These are phyloP conservation scores for Lactarius vividus DNA, from an alignment of 768 basidiomycete species.

Conservation along the genomic window DNA sequence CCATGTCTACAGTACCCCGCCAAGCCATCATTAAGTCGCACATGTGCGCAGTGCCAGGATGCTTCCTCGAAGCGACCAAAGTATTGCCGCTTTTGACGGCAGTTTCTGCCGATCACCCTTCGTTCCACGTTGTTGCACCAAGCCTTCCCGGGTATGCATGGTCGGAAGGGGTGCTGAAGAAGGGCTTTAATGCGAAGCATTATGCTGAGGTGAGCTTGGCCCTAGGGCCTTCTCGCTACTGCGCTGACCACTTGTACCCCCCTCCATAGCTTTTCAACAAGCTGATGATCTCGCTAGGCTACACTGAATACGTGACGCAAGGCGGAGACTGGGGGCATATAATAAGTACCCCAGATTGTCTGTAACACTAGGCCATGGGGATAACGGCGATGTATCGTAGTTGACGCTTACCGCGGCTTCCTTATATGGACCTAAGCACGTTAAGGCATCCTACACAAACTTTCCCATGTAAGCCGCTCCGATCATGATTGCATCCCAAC, in stretches of 20 bases:
- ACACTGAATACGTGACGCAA: conserved; percentile 12
- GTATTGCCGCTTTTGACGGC: too few relatives aligned
- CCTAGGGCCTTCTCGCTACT: not conserved
- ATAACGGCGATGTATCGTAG: conserved; percentile 33
- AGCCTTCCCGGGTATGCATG: conserved; percentile 34
- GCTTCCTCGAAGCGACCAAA: too few relatives aligned
- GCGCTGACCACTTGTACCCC: not conserved
- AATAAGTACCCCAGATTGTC: conserved; percentile 29
- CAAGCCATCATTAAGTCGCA: not conserved
- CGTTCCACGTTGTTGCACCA: not conserved
- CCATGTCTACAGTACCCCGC: not conserved
- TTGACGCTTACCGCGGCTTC: conserved; percentile 31
- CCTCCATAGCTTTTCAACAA: conserved; percentile 1
- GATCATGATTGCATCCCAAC: too few relatives aligned
- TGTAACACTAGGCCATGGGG: too few relatives aligned
- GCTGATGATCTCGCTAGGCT: conserved; percentile 13
- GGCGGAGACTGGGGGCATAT: conserved; percentile 37
- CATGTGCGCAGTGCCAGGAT: conserved; percentile 41
- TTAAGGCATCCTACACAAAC: conserved; percentile 38
- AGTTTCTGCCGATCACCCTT: too few relatives aligned
- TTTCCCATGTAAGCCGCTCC: conserved; percentile 29
- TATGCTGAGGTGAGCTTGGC: conserved; percentile 27
- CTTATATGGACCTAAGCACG: conserved; percentile 31
- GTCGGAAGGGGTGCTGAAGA: too few relatives aligned
- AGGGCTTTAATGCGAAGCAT: too few relatives aligned